phyloP scores from a whole-genome alignment of 805 yeast genomes.

The Starmerella potacharoeniae region DNA sequence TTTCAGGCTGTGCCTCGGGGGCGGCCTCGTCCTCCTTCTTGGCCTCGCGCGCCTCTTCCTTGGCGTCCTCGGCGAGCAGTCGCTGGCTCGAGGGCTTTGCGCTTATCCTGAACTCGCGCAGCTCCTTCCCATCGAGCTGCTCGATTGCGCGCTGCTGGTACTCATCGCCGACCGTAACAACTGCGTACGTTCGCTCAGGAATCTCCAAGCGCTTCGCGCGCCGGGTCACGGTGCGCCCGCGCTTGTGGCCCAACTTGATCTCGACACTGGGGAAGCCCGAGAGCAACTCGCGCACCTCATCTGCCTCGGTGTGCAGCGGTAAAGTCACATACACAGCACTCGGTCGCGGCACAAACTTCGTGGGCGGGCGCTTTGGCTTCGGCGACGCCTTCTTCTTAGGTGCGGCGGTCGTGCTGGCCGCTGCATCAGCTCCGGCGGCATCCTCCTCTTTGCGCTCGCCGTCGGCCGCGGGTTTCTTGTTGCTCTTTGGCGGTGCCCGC shows the following conservation, averaged over 20 bases:
- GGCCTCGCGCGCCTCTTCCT: background rate
- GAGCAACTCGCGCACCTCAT: constrained; percentile 14
- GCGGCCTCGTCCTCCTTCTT: background rate
- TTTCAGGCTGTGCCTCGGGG: background rate
- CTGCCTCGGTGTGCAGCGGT: constrained; percentile 9
- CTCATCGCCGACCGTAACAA: constrained; percentile 48
- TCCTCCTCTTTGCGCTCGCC: background rate
- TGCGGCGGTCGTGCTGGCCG: background rate
- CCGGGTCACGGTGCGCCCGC: constrained; percentile 2
- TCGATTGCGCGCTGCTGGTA: constrained; percentile 61
- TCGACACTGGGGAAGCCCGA: constrained; percentile 9
- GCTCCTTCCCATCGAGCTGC: constrained; percentile 51
- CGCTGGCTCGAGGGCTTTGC: constrained; percentile 2
- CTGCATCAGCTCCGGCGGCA: background rate
- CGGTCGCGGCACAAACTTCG: constrained; percentile 22
- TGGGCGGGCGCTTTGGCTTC: constrained; percentile 18
- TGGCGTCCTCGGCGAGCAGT: background rate
- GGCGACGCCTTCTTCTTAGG: background rate
- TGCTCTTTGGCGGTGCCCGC: background rate
- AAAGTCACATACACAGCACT: constrained; percentile 11
- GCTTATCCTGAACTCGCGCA: constrained; percentile 34
- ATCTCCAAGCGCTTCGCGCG: background rate
- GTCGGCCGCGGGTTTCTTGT: background rate
- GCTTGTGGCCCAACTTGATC: constrained; percentile 5
- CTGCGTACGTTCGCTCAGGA: constrained; percentile 33